A percentile compares a stretch with the other conserved stretches of the same genome.
phyloP scores from a whole-genome alignment of 768 basidiomycete species.

The Udeniomyces megalosporus region DNA sequence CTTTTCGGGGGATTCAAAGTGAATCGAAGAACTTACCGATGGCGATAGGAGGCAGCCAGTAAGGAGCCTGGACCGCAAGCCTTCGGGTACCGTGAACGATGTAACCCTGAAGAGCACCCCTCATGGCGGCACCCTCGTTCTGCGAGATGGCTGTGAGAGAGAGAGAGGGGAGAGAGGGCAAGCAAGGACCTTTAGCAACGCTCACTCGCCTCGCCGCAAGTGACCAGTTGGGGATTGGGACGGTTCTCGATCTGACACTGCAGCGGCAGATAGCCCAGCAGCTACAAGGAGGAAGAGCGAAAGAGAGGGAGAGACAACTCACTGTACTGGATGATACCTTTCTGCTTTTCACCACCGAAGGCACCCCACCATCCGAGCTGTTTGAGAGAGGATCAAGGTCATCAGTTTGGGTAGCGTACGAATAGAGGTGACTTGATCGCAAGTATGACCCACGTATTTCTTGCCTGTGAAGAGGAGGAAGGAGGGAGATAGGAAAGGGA shows the following conservation, averaged over 20 bases:
- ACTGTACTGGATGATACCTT: conserved; percentile 5
- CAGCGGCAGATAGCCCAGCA: no score
- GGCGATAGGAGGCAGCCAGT: conserved; percentile 1
- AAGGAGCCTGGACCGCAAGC: background rate
- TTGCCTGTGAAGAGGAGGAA: background rate
- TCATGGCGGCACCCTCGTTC: conserved; percentile 4
- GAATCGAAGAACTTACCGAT: conserved; percentile 9
- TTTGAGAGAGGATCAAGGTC: no score
- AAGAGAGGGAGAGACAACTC: background rate
- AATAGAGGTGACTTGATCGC: no score
- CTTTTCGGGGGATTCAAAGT: no score
- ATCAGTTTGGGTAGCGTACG: no score
- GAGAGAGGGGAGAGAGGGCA: background rate
- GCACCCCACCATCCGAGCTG: conserved; percentile 14
- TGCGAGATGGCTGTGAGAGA: conserved; percentile 7
- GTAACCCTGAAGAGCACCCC: conserved; percentile 8
- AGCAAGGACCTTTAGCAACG: background rate
- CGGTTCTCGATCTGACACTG: no score
- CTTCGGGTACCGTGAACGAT: conserved; percentile 7
- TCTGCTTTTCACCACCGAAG: conserved; percentile 6
- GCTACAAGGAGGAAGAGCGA: no score
- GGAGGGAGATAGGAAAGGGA: conserved; percentile 92
- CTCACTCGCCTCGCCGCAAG: no score
- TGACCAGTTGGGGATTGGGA: no score
- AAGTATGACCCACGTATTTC: background rate